These are phyloP conservation scores for Fusarium robinianum DNA, from an alignment of 2,329 filamentous ascomycete genomes.

Conservation along the genomic window DNA sequence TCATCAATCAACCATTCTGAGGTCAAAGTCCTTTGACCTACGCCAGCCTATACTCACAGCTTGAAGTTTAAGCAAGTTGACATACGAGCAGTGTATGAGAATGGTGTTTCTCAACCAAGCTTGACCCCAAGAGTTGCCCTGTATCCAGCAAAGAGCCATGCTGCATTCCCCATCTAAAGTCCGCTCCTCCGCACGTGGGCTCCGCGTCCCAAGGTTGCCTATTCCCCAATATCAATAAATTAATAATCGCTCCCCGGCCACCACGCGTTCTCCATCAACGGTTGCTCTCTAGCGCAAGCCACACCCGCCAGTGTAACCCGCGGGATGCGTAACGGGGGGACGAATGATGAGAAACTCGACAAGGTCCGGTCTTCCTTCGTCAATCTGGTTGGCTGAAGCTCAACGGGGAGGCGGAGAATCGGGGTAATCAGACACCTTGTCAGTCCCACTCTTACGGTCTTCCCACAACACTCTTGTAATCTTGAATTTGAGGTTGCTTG, in stretches of 20 bases:
- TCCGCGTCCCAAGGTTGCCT: no score
- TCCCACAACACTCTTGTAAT: constrained; percentile 21
- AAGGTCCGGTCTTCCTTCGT: constrained; percentile 12
- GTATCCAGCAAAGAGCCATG: background rate
- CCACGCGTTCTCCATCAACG: constrained; percentile 6
- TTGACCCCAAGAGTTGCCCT: no score
- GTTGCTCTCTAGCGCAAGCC: constrained; percentile 23
- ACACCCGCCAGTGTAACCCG: constrained; percentile 13
- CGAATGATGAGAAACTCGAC: constrained; percentile 27
- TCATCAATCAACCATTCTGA: no score
- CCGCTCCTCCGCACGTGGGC: constrained; percentile 31
- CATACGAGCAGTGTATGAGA: no score
- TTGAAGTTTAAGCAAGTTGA: no score
- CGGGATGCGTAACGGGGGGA: constrained; percentile 13
- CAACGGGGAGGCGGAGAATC: constrained; percentile 10
- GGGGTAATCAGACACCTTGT: constrained; percentile 18
- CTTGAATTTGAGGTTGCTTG: background rate
- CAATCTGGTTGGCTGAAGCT: background rate
- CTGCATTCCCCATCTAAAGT: constrained; percentile 19
- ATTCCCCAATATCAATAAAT: constrained; percentile 19
- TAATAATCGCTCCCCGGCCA: constrained; percentile 28
- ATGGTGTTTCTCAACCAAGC: no score
- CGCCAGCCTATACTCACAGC: no score
- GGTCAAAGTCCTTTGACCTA: no score
- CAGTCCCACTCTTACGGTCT: constrained; percentile 15